Conservation (phyloP, 148 eudicot genomes). For the Cornus controversa region DNA sequence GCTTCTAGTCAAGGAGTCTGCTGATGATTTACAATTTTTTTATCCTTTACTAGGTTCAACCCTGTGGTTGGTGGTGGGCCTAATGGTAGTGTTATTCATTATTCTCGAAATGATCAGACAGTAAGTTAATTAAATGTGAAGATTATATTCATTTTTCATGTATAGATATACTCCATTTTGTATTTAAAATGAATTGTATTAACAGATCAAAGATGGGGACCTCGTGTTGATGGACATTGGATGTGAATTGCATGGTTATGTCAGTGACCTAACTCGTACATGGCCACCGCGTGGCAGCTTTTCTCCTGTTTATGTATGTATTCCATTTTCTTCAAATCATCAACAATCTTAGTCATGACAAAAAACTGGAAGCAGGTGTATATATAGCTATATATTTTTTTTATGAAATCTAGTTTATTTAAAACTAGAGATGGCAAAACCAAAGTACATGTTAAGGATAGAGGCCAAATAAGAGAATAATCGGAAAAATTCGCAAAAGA, state of each 20-base stretch:
- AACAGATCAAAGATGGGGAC: slow-evolving; percentile 66
- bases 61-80: slow-evolving; percentile 98
- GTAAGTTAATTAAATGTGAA: slow-evolving; percentile 43
- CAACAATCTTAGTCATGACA: background rate
- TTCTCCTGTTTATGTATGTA: slow-evolving; percentile 61
- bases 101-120: slow-evolving; percentile 85
- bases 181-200: slow-evolving; percentile 1
- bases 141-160: background rate
- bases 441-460: background rate
- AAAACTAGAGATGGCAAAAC: background rate
- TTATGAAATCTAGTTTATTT: background rate
- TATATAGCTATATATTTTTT: background rate
- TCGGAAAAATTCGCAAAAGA: background rate
- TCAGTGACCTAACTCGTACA: slow-evolving; percentile 95
- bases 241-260: slow-evolving; percentile 92
- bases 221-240: slow-evolving; percentile 94
- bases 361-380: background rate
- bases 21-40: background rate
- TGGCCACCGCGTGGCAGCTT: slow-evolving; percentile 92
- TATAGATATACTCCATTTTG: background rate
- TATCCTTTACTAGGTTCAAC: slow-evolving; percentile 56
- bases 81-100: slow-evolving; percentile 88
- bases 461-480: background rate
- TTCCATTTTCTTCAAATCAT: slow-evolving; percentile 8
- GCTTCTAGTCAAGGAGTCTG: background rate